Evolutionary conservation across 768 basidiomycete species (phyloP), one percentile per base, ranked within the genome.

Genomic region (Rhodotorula toruloides): DNA sequence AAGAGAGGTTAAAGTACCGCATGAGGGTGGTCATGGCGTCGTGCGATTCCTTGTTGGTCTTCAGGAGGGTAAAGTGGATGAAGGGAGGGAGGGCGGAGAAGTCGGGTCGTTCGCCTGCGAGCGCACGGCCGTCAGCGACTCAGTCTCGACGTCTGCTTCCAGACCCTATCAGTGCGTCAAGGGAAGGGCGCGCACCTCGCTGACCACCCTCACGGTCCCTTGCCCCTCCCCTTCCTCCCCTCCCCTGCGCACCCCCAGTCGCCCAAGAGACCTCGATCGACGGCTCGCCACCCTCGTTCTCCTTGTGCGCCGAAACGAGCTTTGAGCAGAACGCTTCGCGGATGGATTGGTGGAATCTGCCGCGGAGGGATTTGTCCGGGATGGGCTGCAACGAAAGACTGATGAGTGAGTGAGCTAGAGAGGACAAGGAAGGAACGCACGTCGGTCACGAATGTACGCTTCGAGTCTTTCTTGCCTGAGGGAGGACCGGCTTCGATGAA

Each of bases 21-120:
- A 89, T 81, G 39, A 99, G 79, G 73, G 93, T 82, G 2, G 84
- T 82, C 29, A 99, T 84, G 3, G 90, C 91, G 75, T 98, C 96
- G 75, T 96, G 92, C 6, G 91, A 96, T 75, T 99, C 96, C 49
- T 96, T 86, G 76, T 99, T 99, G 29, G 92, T 90, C 79, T 99
- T 99, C 76, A 94, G 92, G 40, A 99, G 79, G 2, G 90, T 96
- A 77, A 98, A 96, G 75, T 97, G 92, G 69, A 98, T 91, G 76
- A 89, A 99, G 0, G 87, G 88, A 0, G 79, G 79, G 5, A 75
- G 73, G 32, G 67, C 64, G 34, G 43, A 52, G 32, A 36, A 39
- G 57, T 65, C 54, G 42, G n/a, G 47, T 12, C 62, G 53, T 21
- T 50, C 53, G 34, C 40, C 57, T 64, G 55, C 44, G 17, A 5